Evolutionary conservation across 2,329 filamentous ascomycete genomes (phyloP).

Genomic region (Colletotrichum tamarilloi): DNA sequence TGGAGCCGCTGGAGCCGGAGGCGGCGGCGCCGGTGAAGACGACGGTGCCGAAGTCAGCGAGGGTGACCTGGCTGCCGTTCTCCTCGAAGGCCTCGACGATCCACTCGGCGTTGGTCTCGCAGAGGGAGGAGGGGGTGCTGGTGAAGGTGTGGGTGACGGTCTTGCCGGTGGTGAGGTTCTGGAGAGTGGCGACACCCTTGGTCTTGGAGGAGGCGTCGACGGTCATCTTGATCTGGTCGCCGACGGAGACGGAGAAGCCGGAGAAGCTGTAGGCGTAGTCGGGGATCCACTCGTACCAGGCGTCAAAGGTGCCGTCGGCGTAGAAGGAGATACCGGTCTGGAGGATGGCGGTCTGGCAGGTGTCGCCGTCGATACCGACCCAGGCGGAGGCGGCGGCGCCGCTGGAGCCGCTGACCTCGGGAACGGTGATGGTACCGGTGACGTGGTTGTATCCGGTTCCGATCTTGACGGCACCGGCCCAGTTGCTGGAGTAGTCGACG

Average conservation of each 20-base stretch:
- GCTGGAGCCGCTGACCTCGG: slow-evolving; percentile 37
- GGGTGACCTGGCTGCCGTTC: slow-evolving; percentile 39
- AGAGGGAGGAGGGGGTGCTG: slow-evolving; percentile 55
- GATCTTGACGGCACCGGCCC: slow-evolving; percentile 44
- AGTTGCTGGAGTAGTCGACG: slow-evolving; percentile 42
- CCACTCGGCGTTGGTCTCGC: slow-evolving; percentile 70
- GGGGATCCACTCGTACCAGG: slow-evolving; percentile 61
- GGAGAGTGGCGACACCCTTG: slow-evolving; percentile 41
- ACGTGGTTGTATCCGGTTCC: slow-evolving; percentile 42
- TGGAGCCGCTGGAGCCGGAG: slow-evolving; percentile 37
- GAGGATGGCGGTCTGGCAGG: slow-evolving; percentile 51
- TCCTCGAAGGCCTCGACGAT: slow-evolving; percentile 63
- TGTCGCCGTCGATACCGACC: slow-evolving; percentile 62
- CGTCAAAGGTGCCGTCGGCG: slow-evolving; percentile 48
- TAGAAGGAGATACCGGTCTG: slow-evolving; percentile 57
- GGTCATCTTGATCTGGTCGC: slow-evolving; percentile 43
- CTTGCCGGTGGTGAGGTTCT: slow-evolving; percentile 64
- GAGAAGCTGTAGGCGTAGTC: slow-evolving; percentile 53
- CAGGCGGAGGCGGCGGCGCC: slow-evolving; percentile 50
- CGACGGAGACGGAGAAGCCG: slow-evolving; percentile 44
- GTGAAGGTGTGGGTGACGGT: slow-evolving; percentile 62
- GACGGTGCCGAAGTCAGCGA: slow-evolving; percentile 45
- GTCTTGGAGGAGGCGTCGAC: slow-evolving; percentile 42
- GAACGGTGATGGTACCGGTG: slow-evolving; percentile 44
- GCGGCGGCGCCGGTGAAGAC: slow-evolving; percentile 41